Conservation (phyloP, 192 early-diverging fungal species). For the Coemansia sp. region DNA sequence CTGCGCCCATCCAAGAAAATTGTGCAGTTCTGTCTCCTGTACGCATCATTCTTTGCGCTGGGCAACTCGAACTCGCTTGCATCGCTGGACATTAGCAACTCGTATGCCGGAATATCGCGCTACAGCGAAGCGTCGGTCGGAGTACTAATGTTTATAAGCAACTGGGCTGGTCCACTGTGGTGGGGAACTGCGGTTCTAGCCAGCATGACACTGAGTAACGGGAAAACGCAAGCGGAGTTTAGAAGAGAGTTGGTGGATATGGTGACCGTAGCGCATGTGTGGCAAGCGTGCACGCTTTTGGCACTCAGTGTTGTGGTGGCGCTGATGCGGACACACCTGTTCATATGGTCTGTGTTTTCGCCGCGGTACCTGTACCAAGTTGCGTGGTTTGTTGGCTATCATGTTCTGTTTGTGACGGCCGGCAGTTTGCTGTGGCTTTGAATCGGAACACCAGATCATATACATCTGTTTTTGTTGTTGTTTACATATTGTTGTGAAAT, state of each 20-base stretch:
- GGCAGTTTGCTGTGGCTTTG: conserved; percentile 30
- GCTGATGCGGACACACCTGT: conserved; percentile 66
- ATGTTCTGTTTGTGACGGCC: conserved; percentile 22
- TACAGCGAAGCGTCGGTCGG: conserved; percentile 66
- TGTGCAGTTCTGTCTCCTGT: conserved; percentile 48
- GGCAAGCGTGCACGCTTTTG: conserved; percentile 57
- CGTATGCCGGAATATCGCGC: conserved; percentile 69
- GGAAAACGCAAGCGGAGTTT: neutral
- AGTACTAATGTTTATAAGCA: conserved; percentile 65
- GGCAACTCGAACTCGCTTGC: conserved; percentile 80
- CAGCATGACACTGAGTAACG: conserved; percentile 7
- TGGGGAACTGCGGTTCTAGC: conserved; percentile 59
- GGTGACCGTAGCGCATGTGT: conserved; percentile 23
- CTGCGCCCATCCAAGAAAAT: conserved; percentile 40
- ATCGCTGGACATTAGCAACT: conserved; percentile 73
- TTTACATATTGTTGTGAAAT: neutral
- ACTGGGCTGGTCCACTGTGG: conserved; percentile 71
- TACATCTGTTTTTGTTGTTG: neutral
- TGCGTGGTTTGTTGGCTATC: conserved; percentile 60
- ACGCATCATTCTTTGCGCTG: conserved; percentile 65
- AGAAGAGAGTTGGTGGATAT: conserved; percentile 3
- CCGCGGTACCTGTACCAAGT: conserved; percentile 77
- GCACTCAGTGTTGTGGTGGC: conserved; percentile 65
- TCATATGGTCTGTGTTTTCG: conserved; percentile 85
- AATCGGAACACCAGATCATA: neutral